phyloP scores from a whole-genome alignment of 139 green algal species.

The Bryopsis sp. region DNA sequence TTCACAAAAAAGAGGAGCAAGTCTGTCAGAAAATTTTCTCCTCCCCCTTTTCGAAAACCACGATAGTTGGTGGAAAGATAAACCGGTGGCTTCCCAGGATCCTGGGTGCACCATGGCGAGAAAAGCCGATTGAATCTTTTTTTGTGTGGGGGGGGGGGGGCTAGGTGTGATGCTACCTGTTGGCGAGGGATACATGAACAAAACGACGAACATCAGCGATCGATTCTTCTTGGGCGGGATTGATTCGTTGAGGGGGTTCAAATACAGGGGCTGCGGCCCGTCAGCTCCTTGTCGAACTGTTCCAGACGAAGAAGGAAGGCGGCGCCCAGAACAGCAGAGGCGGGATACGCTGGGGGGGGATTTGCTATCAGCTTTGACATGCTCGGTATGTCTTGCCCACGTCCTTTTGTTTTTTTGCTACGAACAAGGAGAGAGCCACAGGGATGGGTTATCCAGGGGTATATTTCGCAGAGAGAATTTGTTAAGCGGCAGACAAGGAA shows the following conservation, averaged over 20 bases:
- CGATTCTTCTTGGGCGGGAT: slow-evolving; percentile 10
- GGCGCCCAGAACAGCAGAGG: not conserved
- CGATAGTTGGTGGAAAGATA: too few relatives aligned
- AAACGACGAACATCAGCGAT: not conserved
- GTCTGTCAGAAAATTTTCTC: too few relatives aligned
- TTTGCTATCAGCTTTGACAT: not conserved
- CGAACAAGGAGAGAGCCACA: too few relatives aligned
- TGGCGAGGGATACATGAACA: not conserved
- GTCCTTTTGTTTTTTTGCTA: not conserved
- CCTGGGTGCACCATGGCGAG: too few relatives aligned
- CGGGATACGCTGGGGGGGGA: slow-evolving; percentile 10
- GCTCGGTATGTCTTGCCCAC: not conserved
- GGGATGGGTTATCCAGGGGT: too few relatives aligned
- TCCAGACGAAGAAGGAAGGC: not conserved
- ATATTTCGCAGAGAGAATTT: too few relatives aligned
- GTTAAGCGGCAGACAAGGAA: too few relatives aligned
- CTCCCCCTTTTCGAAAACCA: too few relatives aligned
- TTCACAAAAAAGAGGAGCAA: too few relatives aligned
- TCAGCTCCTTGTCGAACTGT: not conserved
- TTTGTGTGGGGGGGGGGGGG: too few relatives aligned
- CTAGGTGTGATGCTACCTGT: slow-evolving; percentile 8
- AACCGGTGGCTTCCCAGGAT: too few relatives aligned
- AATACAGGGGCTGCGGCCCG: not conserved
- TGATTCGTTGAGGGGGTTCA: slow-evolving; percentile 9
- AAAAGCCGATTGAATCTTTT: too few relatives aligned